A percentile compares a stretch with the other conserved stretches of the same genome.
Evolutionary conservation across 768 basidiomycete genomes (phyloP).

Genomic region (Naganishia kalamii): DNA sequence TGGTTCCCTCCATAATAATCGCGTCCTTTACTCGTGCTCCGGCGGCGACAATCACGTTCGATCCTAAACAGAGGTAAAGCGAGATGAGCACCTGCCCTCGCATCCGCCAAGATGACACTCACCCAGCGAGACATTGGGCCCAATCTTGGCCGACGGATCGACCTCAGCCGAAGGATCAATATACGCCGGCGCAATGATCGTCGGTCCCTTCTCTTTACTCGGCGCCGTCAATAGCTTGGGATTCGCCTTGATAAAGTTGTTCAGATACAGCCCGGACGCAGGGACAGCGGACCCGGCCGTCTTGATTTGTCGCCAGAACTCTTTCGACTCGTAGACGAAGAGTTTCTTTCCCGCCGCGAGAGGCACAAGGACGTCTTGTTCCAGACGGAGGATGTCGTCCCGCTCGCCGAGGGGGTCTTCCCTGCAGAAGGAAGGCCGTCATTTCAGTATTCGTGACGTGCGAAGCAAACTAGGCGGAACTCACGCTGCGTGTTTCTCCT

Average conservation of each 20-base stretch:
- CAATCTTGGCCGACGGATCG: constrained; percentile 49
- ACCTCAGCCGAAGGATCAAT: constrained; percentile 49
- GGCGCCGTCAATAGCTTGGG: constrained; percentile 43
- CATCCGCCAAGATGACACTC: neutral
- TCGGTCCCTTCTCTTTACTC: constrained; percentile 26
- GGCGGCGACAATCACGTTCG: constrained; percentile 43
- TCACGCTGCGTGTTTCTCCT: constrained; percentile 44
- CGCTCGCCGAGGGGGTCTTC: constrained; percentile 45
- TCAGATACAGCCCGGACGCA: constrained; percentile 49
- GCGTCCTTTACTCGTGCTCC: constrained; percentile 49
- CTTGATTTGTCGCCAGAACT: constrained; percentile 52
- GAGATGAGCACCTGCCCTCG: neutral
- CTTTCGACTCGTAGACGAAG: constrained; percentile 48
- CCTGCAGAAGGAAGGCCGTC: constrained; percentile 18
- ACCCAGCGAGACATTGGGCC: constrained; percentile 46
- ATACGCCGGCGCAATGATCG: constrained; percentile 48
- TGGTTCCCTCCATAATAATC: constrained; percentile 48
- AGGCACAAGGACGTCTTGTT: constrained; percentile 51
- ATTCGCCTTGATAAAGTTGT: constrained; percentile 46
- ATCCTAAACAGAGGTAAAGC: constrained; percentile 34
- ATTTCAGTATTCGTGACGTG: neutral
- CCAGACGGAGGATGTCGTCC: constrained; percentile 50
- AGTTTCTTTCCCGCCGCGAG: constrained; percentile 48
- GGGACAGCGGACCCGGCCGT: constrained; percentile 51
- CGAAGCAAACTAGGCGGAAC: constrained; percentile 9